A percentile compares a stretch with the other conserved stretches of the same genome.
Conservation (phyloP, 768 basidiomycete species). For the Suillus fuscotomentosus region DNA sequence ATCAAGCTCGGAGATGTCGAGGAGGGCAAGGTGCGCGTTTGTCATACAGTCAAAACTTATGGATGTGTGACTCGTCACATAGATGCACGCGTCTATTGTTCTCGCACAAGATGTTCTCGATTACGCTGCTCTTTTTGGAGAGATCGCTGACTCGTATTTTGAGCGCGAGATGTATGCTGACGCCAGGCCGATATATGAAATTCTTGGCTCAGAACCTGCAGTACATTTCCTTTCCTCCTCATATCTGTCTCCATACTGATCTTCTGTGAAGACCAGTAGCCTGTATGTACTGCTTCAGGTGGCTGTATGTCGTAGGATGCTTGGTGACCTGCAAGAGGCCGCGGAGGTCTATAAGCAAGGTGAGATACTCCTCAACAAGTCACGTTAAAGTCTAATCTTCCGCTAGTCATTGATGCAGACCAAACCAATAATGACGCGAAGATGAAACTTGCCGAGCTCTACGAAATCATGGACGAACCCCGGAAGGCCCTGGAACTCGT, state of each 20-base stretch:
- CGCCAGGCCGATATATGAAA: constrained; percentile 78
- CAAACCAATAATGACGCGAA: constrained; percentile 79
- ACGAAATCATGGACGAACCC: constrained; percentile 80
- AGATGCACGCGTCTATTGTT: constrained; percentile 80
- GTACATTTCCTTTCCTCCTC: constrained; percentile 39
- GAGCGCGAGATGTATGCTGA: constrained; percentile 73
- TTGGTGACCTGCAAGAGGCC: constrained; percentile 74
- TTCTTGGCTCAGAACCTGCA: constrained; percentile 69
- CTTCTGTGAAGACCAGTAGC: constrained; percentile 60
- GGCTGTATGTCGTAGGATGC: constrained; percentile 76
- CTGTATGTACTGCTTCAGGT: constrained; percentile 72
- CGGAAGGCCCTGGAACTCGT: constrained; percentile 82
- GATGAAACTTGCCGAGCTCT: constrained; percentile 86
- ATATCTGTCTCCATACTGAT: neutral
- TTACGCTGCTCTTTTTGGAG: constrained; percentile 75
- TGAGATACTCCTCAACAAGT: constrained; percentile 29
- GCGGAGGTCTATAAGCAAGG: constrained; percentile 83
- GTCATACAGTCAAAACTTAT: neutral
- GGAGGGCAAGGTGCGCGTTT: constrained; percentile 70
- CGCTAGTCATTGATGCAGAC: constrained; percentile 68
- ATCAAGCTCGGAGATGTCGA: constrained; percentile 76
- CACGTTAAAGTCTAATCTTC: neutral
- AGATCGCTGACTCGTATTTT: constrained; percentile 85
- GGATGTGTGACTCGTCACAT: neutral
- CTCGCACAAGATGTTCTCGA: constrained; percentile 70